Evolutionary conservation across 2,329 filamentous ascomycete species (phyloP).

Genomic region (Colletotrichum destructivum): DNA sequence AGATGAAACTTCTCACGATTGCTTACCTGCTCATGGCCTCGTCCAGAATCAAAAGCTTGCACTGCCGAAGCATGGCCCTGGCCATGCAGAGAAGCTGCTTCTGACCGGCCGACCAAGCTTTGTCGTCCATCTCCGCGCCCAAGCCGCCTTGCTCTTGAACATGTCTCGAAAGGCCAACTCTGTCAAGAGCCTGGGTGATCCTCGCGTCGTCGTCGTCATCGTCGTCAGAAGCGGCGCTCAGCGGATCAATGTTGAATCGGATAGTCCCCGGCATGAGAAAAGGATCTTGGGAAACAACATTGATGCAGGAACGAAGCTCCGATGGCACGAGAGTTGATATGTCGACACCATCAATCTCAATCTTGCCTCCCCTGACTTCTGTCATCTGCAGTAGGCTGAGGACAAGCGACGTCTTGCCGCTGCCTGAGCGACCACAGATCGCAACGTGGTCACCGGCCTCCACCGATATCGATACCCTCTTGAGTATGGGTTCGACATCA

Average conservation of each 20-base stretch:
- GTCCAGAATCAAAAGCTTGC: constrained; percentile 94
- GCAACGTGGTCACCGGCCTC: constrained; percentile 21
- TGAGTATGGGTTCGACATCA: constrained; percentile 7
- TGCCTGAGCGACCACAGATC: constrained; percentile 26
- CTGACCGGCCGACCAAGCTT: constrained; percentile 25
- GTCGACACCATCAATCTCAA: constrained; percentile 15
- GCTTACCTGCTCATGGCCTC: constrained; percentile 78
- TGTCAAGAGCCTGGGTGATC: background rate
- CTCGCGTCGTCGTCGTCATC: background rate
- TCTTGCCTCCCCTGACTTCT: constrained; percentile 3
- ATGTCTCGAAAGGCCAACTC: constrained; percentile 9
- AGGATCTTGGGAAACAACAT: constrained; percentile 21
- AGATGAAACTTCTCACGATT: background rate
- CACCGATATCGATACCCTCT: background rate
- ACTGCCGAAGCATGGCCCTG: constrained; percentile 66
- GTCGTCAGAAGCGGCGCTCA: background rate
- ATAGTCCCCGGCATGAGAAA: constrained; percentile 20
- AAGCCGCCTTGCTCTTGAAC: constrained; percentile 19
- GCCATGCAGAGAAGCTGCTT: constrained; percentile 62
- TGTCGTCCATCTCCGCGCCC: constrained; percentile 2
- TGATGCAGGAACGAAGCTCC: constrained; percentile 14
- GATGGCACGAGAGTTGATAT: background rate
- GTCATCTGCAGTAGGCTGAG: constrained; percentile 25
- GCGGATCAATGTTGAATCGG: constrained; percentile 26
- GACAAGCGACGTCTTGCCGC: constrained; percentile 28